Conservation (phyloP, 2,329 filamentous ascomycete genomes). For the Neurospora sp. region DNA sequence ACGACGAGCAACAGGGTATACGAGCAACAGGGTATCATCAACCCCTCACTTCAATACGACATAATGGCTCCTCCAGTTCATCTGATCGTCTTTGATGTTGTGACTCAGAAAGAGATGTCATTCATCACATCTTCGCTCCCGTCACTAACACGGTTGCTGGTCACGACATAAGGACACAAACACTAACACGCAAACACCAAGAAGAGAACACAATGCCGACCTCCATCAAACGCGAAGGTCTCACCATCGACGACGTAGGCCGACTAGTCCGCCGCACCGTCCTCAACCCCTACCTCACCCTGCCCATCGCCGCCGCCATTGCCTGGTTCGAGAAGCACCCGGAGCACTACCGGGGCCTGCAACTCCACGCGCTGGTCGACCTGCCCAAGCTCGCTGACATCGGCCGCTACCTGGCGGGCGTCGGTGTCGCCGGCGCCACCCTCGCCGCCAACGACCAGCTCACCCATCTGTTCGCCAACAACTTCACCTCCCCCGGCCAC, state of each 20-base stretch:
- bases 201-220: slow-evolving; percentile 6
- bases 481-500: slow-evolving; percentile 11
- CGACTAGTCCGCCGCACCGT: slow-evolving; percentile 10
- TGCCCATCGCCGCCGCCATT: slow-evolving; percentile 8
- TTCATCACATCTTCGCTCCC: not conserved
- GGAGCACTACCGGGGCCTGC: not conserved
- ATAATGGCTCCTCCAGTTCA: not conserved
- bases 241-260: slow-evolving; percentile 12
- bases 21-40: not conserved
- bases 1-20: not conserved
- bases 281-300: slow-evolving; percentile 10
- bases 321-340: slow-evolving; percentile 1
- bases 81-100: not conserved
- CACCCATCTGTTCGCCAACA: slow-evolving; percentile 15
- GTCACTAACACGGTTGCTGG: not conserved
- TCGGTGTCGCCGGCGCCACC: slow-evolving; percentile 8
- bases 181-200: not conserved
- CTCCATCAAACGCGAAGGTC: slow-evolving; percentile 7
- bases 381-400: slow-evolving; percentile 1
- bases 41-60: not conserved
- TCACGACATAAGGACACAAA: not conserved
- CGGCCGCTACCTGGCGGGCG: slow-evolving; percentile 3
- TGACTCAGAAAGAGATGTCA: not conserved
- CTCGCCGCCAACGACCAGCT: slow-evolving; percentile 11
- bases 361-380: not conserved